Base-by-base conservation (phyloP, 148 eudicot species). In the Polygonum maritimum region DNA sequence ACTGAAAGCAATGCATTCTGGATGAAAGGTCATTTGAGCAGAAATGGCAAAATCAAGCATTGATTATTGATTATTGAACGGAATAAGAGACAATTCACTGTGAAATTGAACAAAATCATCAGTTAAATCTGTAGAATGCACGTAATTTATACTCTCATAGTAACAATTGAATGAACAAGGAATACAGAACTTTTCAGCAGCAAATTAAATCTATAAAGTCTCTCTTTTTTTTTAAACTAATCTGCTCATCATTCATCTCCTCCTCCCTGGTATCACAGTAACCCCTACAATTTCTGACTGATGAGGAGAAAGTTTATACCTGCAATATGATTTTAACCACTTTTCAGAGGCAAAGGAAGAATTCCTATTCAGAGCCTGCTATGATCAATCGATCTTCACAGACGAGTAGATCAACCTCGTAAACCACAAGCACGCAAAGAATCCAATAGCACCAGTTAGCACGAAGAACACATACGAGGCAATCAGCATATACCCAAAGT, bases 401-500 rank as follows among this genome's bases (percentile, higher is more conserved):
- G 87, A 84, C 0, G 84, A 84, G 82, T 84, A 84, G 77, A 84
- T 84, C 74, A 84, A 80, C 75, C 84, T 84, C 3, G 87, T 84
- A 77, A 84, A 84, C 84, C 87, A 84, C 81, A 84, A 79, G 77
- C 87, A 84, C 1, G 87, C 87, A 26, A 76, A 84, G 82, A 84
- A 84, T 14, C 87, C 87, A 77, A 84, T 84, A 40, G 87, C 77
- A 44, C 87, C 87, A 0, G 87, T 81, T 12, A 84, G 80, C 67
- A 81, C 87, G 31, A 84, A 84, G 87, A 84, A 84, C 1, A 82
- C 82, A 54, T 81, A 84, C 0, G 85, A 84, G 44, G 87, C 87
- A 67, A 84, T 84, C 57, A 84, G 52, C 87, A 84, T 84, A 82
- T 84, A 84, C 35, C 87, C 87, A 22, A 84, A 84, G 83, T 84